These are phyloP conservation scores for Cerioporus squamosus DNA, from an alignment of 1,284 basidiomycete species.

Conservation along the genomic window DNA sequence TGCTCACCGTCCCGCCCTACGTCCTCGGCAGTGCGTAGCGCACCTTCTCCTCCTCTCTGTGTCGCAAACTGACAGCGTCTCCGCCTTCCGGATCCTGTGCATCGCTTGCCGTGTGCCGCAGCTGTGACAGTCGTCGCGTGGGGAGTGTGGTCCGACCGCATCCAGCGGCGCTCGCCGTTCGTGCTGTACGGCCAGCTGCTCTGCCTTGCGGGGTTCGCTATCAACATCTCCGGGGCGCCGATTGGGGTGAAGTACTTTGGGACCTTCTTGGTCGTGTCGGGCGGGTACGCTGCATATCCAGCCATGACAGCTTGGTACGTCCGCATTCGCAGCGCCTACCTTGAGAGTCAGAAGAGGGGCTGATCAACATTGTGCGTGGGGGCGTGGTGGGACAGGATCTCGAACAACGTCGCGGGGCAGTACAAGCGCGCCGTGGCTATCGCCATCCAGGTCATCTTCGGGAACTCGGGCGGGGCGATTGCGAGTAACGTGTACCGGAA, in stretches of 20 bases:
- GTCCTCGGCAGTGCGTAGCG: conserved; percentile 54
- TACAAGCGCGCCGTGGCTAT: conserved; percentile 47
- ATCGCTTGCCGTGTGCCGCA: conserved; percentile 25
- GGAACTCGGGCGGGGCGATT: conserved; percentile 58
- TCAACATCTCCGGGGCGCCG: conserved; percentile 59
- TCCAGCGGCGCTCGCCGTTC: conserved; percentile 61
- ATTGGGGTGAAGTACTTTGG: conserved; percentile 66
- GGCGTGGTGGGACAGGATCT: too few species aligned
- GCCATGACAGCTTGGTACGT: conserved; percentile 68
- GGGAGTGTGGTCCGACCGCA: conserved; percentile 62
- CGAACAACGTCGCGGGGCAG: conserved; percentile 63
- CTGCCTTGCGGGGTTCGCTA: conserved; percentile 62
- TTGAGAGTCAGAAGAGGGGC: too few species aligned
- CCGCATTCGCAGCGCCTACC: too few species aligned
- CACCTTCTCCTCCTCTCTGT: neutral
- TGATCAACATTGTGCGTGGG: too few species aligned
- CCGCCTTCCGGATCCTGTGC: too few species aligned
- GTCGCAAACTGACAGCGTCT: neutral
- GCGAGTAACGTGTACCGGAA: conserved; percentile 64
- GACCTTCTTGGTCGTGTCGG: conserved; percentile 63
- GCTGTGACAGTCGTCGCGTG: conserved; percentile 57
- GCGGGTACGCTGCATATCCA: conserved; percentile 64
- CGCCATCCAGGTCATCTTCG: conserved; percentile 38
- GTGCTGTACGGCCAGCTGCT: conserved; percentile 56
- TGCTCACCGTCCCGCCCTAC: conserved; percentile 76